phyloP scores from a whole-genome alignment of 2,329 filamentous ascomycete species.

The Fusarium clavum region DNA sequence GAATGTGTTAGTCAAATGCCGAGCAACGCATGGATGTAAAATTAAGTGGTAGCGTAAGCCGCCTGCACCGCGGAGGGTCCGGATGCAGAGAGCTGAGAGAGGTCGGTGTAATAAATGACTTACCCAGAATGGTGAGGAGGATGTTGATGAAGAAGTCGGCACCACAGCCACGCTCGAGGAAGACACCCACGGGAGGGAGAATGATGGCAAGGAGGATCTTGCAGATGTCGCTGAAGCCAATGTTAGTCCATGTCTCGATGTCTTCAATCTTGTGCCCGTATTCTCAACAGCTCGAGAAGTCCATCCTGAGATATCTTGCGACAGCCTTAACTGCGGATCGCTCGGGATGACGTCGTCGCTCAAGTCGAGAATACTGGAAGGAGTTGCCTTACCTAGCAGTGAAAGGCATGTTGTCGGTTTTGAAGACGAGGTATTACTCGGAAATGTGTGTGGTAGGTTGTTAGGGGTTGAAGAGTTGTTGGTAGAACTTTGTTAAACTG shows the following conservation, averaged over 20 bases:
- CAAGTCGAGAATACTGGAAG: not conserved
- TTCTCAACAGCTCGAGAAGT: not conserved
- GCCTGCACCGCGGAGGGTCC: constrained; percentile 54
- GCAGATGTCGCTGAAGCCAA: constrained; percentile 63
- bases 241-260: constrained; percentile 18
- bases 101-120: constrained; percentile 36
- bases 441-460: constrained; percentile 8
- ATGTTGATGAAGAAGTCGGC: constrained; percentile 94
- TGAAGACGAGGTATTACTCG: constrained; percentile 30
- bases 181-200: constrained; percentile 90
- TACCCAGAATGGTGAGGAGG: constrained; percentile 80
- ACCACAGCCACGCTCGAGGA: constrained; percentile 92
- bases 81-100: constrained; percentile 42
- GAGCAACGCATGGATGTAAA: not conserved
- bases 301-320: constrained; percentile 5
- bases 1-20: constrained; percentile 28
- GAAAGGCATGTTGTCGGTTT: constrained; percentile 65
- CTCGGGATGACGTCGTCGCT: constrained; percentile 36
- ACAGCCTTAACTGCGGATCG: constrained; percentile 30
- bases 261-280: not conserved
- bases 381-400: constrained; percentile 63
- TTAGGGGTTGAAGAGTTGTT: constrained; percentile 16
- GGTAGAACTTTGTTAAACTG: constrained; percentile 9
- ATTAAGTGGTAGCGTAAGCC: not conserved
- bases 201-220: constrained; percentile 87